Conservation (phyloP, 2,329 filamentous ascomycete genomes). For the Aspergillus caelatus region DNA sequence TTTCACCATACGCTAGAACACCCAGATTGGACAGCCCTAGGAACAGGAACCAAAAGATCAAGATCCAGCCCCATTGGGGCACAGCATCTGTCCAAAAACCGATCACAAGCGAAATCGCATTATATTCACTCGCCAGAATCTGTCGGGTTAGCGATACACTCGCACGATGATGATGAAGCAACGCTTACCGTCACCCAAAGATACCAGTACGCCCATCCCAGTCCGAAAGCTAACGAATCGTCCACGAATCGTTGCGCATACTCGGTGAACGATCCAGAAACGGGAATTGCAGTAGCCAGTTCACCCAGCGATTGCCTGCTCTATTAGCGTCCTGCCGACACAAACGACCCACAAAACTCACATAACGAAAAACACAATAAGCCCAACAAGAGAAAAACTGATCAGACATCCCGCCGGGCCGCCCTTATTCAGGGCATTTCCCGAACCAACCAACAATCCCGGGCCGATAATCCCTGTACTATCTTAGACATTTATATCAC, state of each 20-base stretch:
- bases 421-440: constrained; percentile 68
- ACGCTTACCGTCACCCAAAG: constrained; percentile 45
- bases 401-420: constrained; percentile 74
- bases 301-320: constrained; percentile 74
- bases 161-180: not conserved
- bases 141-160: constrained; percentile 6
- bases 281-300: constrained; percentile 72
- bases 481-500: constrained; percentile 27
- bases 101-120: constrained; percentile 50
- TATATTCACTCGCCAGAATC: constrained; percentile 49
- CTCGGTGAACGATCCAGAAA: constrained; percentile 70
- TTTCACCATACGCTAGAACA: constrained; percentile 56
- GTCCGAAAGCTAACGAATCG: constrained; percentile 67
- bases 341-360: constrained; percentile 15
- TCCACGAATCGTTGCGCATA: constrained; percentile 72
- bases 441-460: constrained; percentile 71
- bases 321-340: constrained; percentile 45
- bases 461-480: constrained; percentile 64
- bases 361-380: constrained; percentile 61
- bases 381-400: constrained; percentile 71
- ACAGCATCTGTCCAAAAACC: constrained; percentile 49
- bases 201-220: constrained; percentile 71
- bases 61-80: constrained; percentile 50
- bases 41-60: constrained; percentile 52
- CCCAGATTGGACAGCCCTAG: constrained; percentile 45